Percentiles rank a stretch among this genome's conserved stretches.
phyloP scores from a whole-genome alignment of 306 rosid species.

The Malus fusca region DNA sequence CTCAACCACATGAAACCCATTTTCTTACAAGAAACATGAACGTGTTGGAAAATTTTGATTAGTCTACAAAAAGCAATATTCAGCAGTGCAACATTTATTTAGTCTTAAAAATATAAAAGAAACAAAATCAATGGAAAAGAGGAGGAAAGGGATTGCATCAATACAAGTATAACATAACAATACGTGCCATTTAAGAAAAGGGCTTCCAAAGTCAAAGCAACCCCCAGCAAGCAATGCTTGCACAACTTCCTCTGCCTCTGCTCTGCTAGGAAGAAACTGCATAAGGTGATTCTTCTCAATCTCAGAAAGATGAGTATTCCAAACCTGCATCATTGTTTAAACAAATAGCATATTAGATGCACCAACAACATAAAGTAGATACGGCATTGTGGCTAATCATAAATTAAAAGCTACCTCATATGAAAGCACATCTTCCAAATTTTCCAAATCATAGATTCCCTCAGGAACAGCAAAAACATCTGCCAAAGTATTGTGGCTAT shows the following conservation, averaged over 20 bases:
- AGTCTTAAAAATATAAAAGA: neutral
- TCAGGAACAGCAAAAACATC: slow-evolving; percentile 61
- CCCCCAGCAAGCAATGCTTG: slow-evolving; percentile 61
- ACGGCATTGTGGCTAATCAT: slow-evolving; percentile 14
- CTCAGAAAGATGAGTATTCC: slow-evolving; percentile 73
- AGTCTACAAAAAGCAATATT: neutral
- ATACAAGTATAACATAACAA: slow-evolving; percentile 16
- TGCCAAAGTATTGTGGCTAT: slow-evolving; percentile 46
- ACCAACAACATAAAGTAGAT: neutral
- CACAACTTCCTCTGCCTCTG: slow-evolving; percentile 54
- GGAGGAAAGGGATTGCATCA: neutral
- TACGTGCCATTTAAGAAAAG: slow-evolving; percentile 69
- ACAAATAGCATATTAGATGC: slow-evolving; percentile 7
- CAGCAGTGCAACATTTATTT: neutral
- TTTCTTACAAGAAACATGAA: neutral
- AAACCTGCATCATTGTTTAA: slow-evolving; percentile 51
- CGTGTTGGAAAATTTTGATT: neutral
- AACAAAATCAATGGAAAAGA: neutral
- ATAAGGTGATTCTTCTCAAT: slow-evolving; percentile 59
- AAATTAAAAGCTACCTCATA: slow-evolving; percentile 50
- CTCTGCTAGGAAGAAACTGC: slow-evolving; percentile 67
- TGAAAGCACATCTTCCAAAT: slow-evolving; percentile 64
- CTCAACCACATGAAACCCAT: neutral
- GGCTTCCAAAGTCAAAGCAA: slow-evolving; percentile 72
- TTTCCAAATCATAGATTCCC: slow-evolving; percentile 63